Conservation (phyloP, 1,284 basidiomycete species). For the Fomitopsis schrenkii region DNA sequence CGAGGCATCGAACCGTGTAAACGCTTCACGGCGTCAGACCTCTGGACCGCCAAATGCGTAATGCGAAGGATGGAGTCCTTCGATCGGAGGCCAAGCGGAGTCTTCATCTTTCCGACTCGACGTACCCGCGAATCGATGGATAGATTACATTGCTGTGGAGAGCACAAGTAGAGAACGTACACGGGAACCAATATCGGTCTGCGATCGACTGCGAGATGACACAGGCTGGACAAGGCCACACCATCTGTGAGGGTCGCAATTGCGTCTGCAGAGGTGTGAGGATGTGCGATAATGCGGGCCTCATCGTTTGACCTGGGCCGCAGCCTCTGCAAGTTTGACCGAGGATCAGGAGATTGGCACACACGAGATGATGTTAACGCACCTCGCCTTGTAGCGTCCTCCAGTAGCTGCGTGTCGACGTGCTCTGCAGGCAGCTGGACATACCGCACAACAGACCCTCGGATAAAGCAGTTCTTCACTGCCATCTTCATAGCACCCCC, state of each 20-base stretch:
- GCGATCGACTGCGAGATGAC: too few relatives aligned
- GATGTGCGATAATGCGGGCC: slow-evolving; percentile 46
- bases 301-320: slow-evolving; percentile 7
- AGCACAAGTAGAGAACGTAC: too few relatives aligned
- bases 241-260: background rate
- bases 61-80: too few relatives aligned
- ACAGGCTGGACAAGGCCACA: background rate
- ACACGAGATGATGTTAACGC: slow-evolving; percentile 17
- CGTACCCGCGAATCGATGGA: too few relatives aligned
- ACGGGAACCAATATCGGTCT: too few relatives aligned
- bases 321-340: slow-evolving; percentile 4
- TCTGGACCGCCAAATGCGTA: too few relatives aligned
- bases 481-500: slow-evolving; percentile 69
- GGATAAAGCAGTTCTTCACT: slow-evolving; percentile 98
- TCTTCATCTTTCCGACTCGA: too few relatives aligned
- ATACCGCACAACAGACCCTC: slow-evolving; percentile 97
- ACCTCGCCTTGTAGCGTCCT: slow-evolving; percentile 98
- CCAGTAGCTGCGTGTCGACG: slow-evolving; percentile 93
- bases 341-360: background rate
- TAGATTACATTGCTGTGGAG: too few relatives aligned
- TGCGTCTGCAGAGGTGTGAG: background rate
- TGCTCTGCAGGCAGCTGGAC: slow-evolving; percentile 91
- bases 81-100: too few relatives aligned
- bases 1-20: too few relatives aligned
- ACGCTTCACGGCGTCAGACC: too few relatives aligned